A percentile compares a stretch with the other conserved stretches of the same genome.
These are phyloP conservation scores for Tetrahymena borealis DNA, from an alignment of 73 alveolate species.

Conservation along the genomic window DNA sequence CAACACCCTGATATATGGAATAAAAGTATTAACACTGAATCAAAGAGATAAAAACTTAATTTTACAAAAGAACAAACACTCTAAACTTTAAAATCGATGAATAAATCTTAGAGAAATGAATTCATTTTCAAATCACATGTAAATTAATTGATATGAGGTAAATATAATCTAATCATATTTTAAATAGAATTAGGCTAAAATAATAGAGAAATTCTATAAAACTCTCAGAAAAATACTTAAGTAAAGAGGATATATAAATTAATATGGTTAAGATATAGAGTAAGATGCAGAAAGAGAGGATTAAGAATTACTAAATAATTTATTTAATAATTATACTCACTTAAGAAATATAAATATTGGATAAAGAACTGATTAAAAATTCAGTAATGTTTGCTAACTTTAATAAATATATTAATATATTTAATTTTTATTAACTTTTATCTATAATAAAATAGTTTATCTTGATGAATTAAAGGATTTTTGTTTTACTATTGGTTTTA, in stretches of 20 bases:
- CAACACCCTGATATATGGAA: background rate
- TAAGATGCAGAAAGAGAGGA: background rate
- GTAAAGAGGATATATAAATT: background rate
- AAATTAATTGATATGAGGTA: too few species aligned
- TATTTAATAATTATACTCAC: background rate
- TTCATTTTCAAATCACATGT: background rate
- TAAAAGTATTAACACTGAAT: background rate
- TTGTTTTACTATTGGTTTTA: background rate
- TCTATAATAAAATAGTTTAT: background rate
- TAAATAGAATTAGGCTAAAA: background rate
- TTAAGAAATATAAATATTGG: background rate
- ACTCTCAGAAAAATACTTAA: background rate
- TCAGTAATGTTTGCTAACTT: background rate
- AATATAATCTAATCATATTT: background rate
- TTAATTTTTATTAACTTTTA: too few species aligned
- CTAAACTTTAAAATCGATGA: background rate
- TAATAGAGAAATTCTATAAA: background rate
- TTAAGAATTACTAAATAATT: background rate
- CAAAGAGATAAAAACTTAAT: background rate
- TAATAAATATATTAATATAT: background rate
- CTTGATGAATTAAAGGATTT: background rate
- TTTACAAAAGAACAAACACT: background rate
- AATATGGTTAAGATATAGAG: background rate
- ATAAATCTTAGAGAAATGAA: background rate
- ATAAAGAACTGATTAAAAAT: background rate